Evolutionary conservation across 1,284 basidiomycete species (phyloP), one percentile per base, ranked within the genome.

Genomic region (Ceratobasidium sp.): DNA sequence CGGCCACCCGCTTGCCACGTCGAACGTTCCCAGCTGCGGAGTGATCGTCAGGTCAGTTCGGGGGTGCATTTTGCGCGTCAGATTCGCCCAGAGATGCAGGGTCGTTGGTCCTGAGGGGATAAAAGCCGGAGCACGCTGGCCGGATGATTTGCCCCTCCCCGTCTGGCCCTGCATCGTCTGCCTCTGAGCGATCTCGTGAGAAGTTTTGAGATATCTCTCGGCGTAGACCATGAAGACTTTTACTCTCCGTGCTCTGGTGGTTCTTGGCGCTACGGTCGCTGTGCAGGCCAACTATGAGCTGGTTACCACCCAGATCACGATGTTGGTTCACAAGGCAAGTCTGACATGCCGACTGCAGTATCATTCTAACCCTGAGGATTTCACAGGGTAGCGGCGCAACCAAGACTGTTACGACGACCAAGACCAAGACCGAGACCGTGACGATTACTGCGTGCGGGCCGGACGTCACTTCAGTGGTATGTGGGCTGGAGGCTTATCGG

Each of bases 1-100:
- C 49, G 49, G 66, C 34, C 66, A 58, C n/a, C 39, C 39, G 56
- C 39, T n/a, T 72, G 68, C 68, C 68, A 72, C 68, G 68, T 72
- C 68, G 68, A 72, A 59, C 43, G 41, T 61, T 41, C 43, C 46
- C 14, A 46, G 68, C 68, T 72, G 68, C 68, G 68, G 68, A 72
- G 54, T 46, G 48, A 72, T 72, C 68, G 56, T 72, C 56, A 59
- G 29, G 56, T n/a, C 19, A 58, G 27, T n/a, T 43, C 22, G 54
- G 31, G 54, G 54, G 54, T n/a, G 24, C 54, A 19, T 58, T 31
- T n/a, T 19, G 37, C 41, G 46, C 41, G 53, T 69, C 54, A 59
- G 41, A 31, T 41, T 62, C 53, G 24, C 24, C 53, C 24, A 27
- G 53, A 41, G 37, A 43, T 62, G 59, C 41, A 46, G 9, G 24